Percentiles rank a stretch among this genome's conserved stretches.
Conservation (phyloP, 2,329 filamentous ascomycete genomes). For the Penicillium italicum region DNA sequence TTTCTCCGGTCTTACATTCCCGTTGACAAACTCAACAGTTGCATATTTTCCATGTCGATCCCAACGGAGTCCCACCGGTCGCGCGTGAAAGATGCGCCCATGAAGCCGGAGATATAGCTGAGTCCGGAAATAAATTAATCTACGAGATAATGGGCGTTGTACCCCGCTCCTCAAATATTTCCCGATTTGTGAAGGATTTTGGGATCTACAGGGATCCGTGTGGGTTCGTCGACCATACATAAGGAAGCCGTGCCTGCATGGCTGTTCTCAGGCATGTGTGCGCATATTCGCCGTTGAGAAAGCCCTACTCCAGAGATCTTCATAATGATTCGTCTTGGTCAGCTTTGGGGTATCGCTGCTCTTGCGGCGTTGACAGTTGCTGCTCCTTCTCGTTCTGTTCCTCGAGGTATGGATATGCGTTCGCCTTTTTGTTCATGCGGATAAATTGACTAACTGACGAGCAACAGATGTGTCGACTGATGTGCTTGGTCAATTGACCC, state of each 20-base stretch:
- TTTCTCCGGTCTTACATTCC: not conserved
- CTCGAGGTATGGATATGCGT: slow-evolving; percentile 22
- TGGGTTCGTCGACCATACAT: not conserved
- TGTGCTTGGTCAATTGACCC: slow-evolving; percentile 41
- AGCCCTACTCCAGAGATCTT: not conserved
- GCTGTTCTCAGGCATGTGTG: not conserved
- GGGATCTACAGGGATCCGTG: not conserved
- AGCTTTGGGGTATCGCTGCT: slow-evolving; percentile 11
- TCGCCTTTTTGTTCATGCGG: not conserved
- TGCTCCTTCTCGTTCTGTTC: slow-evolving; percentile 18
- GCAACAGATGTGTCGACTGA: slow-evolving; percentile 38
- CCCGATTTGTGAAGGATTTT: not conserved
- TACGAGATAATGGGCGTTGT: not conserved
- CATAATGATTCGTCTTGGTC: slow-evolving; percentile 7
- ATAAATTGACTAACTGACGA: not conserved
- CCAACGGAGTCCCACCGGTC: slow-evolving; percentile 15
- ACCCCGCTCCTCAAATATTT: slow-evolving; percentile 2
- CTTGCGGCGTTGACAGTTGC: slow-evolving; percentile 17
- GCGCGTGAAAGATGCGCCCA: not conserved
- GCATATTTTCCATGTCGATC: slow-evolving; percentile 16
- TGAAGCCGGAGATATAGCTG: slow-evolving; percentile 1
- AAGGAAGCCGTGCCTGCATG: not conserved
- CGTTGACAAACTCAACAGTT: not conserved
- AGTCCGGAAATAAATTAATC: not conserved
- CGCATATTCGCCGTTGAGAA: not conserved